A percentile compares a stretch with the other conserved stretches of the same genome.
Evolutionary conservation across 192 early-diverging fungal species (phyloP).

Genomic region (Paraglomus brasilianum): DNA sequence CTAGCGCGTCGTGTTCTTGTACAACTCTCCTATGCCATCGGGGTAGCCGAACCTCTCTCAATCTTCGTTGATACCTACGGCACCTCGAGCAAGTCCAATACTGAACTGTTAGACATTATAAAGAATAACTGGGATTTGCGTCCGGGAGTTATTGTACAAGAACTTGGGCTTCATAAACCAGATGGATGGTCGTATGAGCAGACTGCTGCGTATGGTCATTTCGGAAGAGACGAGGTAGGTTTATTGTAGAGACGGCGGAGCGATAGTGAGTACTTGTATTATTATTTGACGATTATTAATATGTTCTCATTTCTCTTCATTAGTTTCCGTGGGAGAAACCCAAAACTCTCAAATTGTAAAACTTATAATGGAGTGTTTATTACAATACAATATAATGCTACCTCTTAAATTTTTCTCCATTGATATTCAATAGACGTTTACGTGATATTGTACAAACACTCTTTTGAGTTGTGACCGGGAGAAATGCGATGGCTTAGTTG

Average conservation of each 20-base stretch:
- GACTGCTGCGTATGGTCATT: slow-evolving; percentile 96
- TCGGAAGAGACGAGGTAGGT: slow-evolving; percentile 74
- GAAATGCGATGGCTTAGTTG: no score
- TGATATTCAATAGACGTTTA: no score
- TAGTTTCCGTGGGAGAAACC: slow-evolving; percentile 22
- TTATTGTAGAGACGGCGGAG: neutral
- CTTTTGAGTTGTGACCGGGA: no score
- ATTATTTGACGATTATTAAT: neutral
- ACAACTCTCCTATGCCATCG: slow-evolving; percentile 98
- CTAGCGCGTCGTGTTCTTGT: slow-evolving; percentile 91
- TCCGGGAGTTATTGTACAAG: slow-evolving; percentile 97
- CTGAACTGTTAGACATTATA: slow-evolving; percentile 90
- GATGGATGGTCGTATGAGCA: slow-evolving; percentile 74
- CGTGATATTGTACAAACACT: no score
- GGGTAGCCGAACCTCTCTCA: slow-evolving; percentile 96
- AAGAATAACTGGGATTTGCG: slow-evolving; percentile 99
- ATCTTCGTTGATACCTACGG: slow-evolving; percentile 97
- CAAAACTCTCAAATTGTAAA: neutral
- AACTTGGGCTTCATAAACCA: slow-evolving; percentile 97
- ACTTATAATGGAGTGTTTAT: no score
- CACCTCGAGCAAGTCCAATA: slow-evolving; percentile 86
- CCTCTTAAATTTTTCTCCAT: no score
- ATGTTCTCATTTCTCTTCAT: neutral
- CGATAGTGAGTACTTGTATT: neutral
- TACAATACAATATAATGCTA: no score